A percentile compares a stretch with the other conserved stretches of the same genome.
These are phyloP conservation scores for Fusarium ambrosium DNA, from an alignment of 2,329 filamentous ascomycete species.

Conservation along the genomic window DNA sequence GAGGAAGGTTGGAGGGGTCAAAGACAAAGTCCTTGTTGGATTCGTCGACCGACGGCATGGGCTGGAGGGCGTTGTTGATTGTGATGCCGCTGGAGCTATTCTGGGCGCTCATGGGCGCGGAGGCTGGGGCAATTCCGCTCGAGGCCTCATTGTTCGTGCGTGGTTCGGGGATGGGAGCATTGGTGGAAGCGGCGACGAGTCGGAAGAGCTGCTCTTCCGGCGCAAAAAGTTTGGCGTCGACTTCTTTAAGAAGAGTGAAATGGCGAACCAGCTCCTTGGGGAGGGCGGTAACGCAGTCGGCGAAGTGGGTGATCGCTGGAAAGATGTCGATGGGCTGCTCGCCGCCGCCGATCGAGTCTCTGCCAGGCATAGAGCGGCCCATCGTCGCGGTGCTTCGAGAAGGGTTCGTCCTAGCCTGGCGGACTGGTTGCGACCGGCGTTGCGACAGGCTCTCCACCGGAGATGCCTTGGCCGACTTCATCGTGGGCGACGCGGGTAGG, in stretches of 20 bases:
- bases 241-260: constrained; percentile 95
- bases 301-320: constrained; percentile 80
- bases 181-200: constrained; percentile 76
- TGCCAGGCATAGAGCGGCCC: constrained; percentile 58
- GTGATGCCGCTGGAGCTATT: constrained; percentile 61
- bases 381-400: constrained; percentile 66
- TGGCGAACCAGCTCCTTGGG: constrained; percentile 96
- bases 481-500: constrained; percentile 54
- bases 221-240: constrained; percentile 94
- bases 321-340: constrained; percentile 76
- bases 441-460: constrained; percentile 60
- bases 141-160: constrained; percentile 60
- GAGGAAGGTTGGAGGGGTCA: constrained; percentile 71
- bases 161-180: constrained; percentile 62
- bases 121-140: constrained; percentile 57
- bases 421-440: constrained; percentile 73
- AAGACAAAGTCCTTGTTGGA: constrained; percentile 61
- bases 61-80: constrained; percentile 53
- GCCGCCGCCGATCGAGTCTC: constrained; percentile 62
- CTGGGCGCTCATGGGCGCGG: constrained; percentile 64
- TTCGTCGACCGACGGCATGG: constrained; percentile 59
- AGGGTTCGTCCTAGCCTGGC: constrained; percentile 75
- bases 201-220: constrained; percentile 86
- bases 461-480: constrained; percentile 69
- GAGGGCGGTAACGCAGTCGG: constrained; percentile 90